phyloP scores from a whole-genome alignment of 129 eudicot genomes.

The Oenanthe sinensis region DNA sequence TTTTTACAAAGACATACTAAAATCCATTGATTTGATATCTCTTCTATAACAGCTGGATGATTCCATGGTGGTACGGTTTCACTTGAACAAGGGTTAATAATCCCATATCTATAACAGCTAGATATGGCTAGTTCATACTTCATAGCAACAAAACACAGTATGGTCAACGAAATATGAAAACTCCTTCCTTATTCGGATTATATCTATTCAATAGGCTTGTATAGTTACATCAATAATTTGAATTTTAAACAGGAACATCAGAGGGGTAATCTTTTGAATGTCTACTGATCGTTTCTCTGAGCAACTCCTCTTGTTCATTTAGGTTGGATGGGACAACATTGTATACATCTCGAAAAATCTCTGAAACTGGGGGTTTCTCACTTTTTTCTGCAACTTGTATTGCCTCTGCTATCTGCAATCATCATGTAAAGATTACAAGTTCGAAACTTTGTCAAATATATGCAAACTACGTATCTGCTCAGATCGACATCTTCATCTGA shows the following conservation, averaged over 20 bases:
- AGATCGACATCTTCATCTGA: background rate
- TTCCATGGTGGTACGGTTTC: no score
- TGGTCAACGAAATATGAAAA: background rate
- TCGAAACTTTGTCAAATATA: background rate
- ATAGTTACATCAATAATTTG: background rate
- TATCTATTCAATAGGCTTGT: background rate
- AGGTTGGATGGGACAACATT: slow-evolving; percentile 56
- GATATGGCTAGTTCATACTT: background rate
- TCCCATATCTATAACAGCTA: no score
- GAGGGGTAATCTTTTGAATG: slow-evolving; percentile 45
- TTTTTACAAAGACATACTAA: no score
- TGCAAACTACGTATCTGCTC: background rate
- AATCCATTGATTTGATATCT: no score
- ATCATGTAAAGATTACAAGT: background rate
- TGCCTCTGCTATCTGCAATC: slow-evolving; percentile 50
- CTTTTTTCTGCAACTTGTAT: slow-evolving; percentile 63
- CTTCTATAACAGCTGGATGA: no score
- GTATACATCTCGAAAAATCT: slow-evolving; percentile 67
- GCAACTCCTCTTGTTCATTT: slow-evolving; percentile 42
- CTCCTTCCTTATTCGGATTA: background rate
- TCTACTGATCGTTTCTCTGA: slow-evolving; percentile 35
- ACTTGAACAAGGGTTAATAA: no score
- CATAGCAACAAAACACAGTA: background rate
- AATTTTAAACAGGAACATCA: slow-evolving; percentile 18
- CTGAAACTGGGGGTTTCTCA: slow-evolving; percentile 54